Base-by-base conservation (phyloP, 805 yeast genomes). In the Tanozyma kutaoensis region DNA sequence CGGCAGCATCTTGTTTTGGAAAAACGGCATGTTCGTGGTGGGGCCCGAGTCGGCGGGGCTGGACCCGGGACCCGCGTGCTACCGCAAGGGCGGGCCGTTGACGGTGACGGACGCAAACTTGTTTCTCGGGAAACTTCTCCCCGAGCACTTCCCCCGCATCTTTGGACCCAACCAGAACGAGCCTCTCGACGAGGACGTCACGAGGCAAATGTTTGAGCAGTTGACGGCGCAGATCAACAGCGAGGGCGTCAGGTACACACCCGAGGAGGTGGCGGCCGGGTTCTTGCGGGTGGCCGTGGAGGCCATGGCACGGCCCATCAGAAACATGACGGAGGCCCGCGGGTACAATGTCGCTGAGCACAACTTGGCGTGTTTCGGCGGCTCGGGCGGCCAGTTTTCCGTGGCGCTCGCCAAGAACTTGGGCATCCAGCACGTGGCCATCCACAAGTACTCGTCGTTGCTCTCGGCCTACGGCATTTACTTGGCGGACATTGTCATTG, bases 351-450 rank as follows among this genome's bases (percentile, higher is more conserved):
- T 73, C 1, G 46, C 77, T 8, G 56, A 66, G 8, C 94, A 84
- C 46, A 55, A 76, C 31, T 52, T 84, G 32, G 93, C 85, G 2
- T 67, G 88, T 2, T 84, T 84, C 52, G 95, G 95, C 25, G 95
- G 95, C 26, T 93, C 93, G 15, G 95, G 95, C 28, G 95, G 95
- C 7, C 95, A 84, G 51, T 86, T 80, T 49, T 86, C 91, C 2
- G 73, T 69, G 26, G 73, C 79, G 8, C 73, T 84, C 20, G 93
- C 93, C 1, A 62, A 69, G 31, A 62, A 67, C 15, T 58, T 84
- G 33, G 85, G 85, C 7, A 77, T 84, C 25, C 47, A 58, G 9
- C 68, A 71, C 16, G 78, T 84, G 6, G 50, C 81, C 19, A 74
- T 79, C 15, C 94, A 84, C 51, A 68, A 76, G 45, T 79, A 79